Evolutionary conservation across 257 asterid species (phyloP).

Genomic region (Verbena officinalis): DNA sequence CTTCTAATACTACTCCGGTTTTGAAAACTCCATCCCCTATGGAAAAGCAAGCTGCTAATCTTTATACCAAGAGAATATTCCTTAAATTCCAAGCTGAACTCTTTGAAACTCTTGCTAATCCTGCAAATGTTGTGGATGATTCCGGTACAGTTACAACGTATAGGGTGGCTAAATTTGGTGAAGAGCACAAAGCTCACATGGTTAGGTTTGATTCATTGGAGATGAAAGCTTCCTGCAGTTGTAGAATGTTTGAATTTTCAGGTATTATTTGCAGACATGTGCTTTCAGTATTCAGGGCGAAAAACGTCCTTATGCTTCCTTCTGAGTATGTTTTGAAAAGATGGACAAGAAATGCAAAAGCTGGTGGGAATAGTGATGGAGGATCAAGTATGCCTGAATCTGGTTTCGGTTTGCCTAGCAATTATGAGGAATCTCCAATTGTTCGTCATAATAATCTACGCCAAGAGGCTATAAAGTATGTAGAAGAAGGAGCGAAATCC

Average conservation of each 20-base stretch:
- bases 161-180: conserved; percentile 84
- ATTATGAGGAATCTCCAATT: conserved; percentile 50
- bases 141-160: conserved; percentile 49
- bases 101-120: conserved; percentile 85
- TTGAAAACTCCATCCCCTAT: conserved; percentile 86
- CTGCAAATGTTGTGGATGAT: conserved; percentile 64
- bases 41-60: conserved; percentile 91
- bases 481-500: conserved; percentile 92
- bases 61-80: conserved; percentile 73
- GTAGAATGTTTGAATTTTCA: conserved; percentile 75
- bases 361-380: conserved; percentile 23
- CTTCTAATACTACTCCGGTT: conserved; percentile 50
- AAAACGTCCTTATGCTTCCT: conserved; percentile 77
- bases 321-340: conserved; percentile 75
- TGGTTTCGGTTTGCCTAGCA: conserved; percentile 38
- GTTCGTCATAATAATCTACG: conserved; percentile 60
- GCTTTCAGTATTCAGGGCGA: conserved; percentile 79
- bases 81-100: conserved; percentile 80
- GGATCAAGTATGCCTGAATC: conserved; percentile 34
- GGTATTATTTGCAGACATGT: conserved; percentile 83
- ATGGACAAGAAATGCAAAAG: conserved; percentile 86
- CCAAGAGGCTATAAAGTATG: conserved; percentile 78
- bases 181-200: conserved; percentile 66
- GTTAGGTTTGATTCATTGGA: conserved; percentile 59
- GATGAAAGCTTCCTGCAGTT: conserved; percentile 80